Percentiles rank a stretch among this genome's conserved stretches.
phyloP scores from a whole-genome alignment of 1,284 basidiomycete genomes.

The Xanthoconium separans region DNA sequence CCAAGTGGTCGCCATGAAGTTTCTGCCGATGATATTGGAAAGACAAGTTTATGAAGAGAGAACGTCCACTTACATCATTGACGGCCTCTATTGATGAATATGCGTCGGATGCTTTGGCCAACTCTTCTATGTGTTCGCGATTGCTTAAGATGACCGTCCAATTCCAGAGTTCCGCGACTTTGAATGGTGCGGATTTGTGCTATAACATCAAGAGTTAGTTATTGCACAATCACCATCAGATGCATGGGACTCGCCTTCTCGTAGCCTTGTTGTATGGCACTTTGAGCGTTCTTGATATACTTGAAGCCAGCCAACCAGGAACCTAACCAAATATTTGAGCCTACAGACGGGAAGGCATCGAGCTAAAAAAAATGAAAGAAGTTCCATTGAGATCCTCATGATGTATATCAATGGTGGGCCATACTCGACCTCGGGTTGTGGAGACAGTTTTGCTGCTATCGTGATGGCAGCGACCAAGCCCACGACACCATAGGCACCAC shows the following conservation, averaged over 20 bases:
- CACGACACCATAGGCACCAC: not conserved
- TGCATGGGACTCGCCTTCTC: not conserved
- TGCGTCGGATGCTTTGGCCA: slow-evolving; percentile 19
- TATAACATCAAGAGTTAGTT: not conserved
- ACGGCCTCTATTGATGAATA: slow-evolving; percentile 37
- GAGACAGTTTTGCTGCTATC: not conserved
- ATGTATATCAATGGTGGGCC: not conserved
- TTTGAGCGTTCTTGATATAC: not conserved
- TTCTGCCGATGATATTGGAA: slow-evolving; percentile 7
- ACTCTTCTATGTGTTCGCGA: not conserved
- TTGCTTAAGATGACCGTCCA: not conserved
- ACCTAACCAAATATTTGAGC: not conserved
- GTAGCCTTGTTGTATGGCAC: not conserved
- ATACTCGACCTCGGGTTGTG: not conserved
- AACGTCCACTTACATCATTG: slow-evolving; percentile 30
- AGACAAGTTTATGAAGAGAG: not conserved
- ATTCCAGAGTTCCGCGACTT: not conserved
- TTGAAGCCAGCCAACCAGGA: not conserved
- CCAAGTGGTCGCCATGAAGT: slow-evolving; percentile 24
- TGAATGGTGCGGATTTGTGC: not conserved
- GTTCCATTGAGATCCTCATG: not conserved
- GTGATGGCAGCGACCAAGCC: not conserved
- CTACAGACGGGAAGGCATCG: not conserved
- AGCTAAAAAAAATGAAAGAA: not conserved
- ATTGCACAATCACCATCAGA: too few species aligned